Evolutionary conservation across 1,284 basidiomycete species (phyloP), one percentile per base, ranked within the genome.

Genomic region (Phellopilus nigrolimitatus): DNA sequence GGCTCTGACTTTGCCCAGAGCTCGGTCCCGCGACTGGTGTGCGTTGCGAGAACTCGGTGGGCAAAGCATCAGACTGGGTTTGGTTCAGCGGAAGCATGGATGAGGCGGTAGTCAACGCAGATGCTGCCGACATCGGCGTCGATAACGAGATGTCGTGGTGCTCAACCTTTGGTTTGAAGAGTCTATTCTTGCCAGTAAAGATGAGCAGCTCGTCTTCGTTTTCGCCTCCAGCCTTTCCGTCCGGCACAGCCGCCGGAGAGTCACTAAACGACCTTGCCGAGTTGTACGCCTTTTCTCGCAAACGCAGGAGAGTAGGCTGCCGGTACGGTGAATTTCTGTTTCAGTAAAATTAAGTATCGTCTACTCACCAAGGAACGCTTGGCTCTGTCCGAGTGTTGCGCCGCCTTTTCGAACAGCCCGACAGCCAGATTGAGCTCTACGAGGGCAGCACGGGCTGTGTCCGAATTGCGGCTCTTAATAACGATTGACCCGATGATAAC

Each of bases 401-500:
- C 59, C 3, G 53, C 53, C 25, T 50, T 56, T 50, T 51, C 60
- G 55, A 49, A 62, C 19, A 60, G 38, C n/a, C 58, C 53, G 31
- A 59, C 60, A 4, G 59, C 60, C 2, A 60, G 49, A 43, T 60
- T 55, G 4, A 61, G 50, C 28, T 60, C 59, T 6, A 48, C 45
- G 34, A 60, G 55, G 8, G 60, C 59, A 15, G 57, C 47, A 4
- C 55, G 42, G 13, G 54, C 56, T 19, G 54, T 54, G 22, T 56
- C 53, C 13, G 51, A 48, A 13, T 53, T 45, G 3, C 54, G 56
- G 15, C 57, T 52, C 33, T 54, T 49, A 1, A 56, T 56, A n/a
- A 56, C 58, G 7, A 60, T 59, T 21, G 59, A 60, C 5, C 58
- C 59, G 10, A 59, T 50, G n/a, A 60, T 56, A 39, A 60, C 54